phyloP scores from a whole-genome alignment of 495 filamentous ascomycete species.

The Xylaria curta region DNA sequence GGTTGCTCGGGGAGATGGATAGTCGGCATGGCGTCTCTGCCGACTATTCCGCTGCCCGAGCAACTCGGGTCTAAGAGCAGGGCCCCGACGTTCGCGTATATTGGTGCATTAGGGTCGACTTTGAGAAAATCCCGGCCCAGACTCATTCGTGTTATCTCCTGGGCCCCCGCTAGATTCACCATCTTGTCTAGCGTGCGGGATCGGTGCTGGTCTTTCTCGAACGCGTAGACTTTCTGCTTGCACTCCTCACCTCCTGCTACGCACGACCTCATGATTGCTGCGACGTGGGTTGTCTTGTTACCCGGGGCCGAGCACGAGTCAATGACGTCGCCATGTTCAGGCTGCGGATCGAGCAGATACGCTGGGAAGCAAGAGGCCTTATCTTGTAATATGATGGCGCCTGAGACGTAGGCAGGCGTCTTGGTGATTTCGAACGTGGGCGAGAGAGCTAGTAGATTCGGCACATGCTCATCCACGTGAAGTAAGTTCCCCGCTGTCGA shows the following conservation, averaged over 20 bases:
- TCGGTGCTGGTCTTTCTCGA: constrained; percentile 70
- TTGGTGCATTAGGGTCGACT: constrained; percentile 61
- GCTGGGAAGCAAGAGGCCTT: constrained; percentile 97
- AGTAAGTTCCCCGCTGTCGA: constrained; percentile 35
- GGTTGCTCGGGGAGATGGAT: constrained; percentile 62
- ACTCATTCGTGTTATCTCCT: constrained; percentile 66
- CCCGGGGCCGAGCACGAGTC: constrained; percentile 94
- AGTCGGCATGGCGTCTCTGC: constrained; percentile 75
- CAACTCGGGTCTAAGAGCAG: constrained; percentile 92
- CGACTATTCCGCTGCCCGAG: constrained; percentile 92
- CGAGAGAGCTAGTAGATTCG: constrained; percentile 81
- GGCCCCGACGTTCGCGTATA: constrained; percentile 68
- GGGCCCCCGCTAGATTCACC: constrained; percentile 75
- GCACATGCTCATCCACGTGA: constrained; percentile 77
- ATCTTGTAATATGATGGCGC: constrained; percentile 88
- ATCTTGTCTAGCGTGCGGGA: constrained; percentile 80
- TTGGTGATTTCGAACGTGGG: constrained; percentile 69
- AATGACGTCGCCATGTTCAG: constrained; percentile 72
- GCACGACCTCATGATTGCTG: constrained; percentile 65
- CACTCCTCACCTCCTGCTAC: constrained; percentile 31
- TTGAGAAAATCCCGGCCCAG: constrained; percentile 80
- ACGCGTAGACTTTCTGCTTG: constrained; percentile 63
- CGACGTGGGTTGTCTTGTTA: constrained; percentile 96
- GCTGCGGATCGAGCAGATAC: constrained; percentile 70
- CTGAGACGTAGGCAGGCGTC: constrained; percentile 72